Conservation (phyloP, 1,284 basidiomycete genomes). For the Ganoderma boninense region DNA sequence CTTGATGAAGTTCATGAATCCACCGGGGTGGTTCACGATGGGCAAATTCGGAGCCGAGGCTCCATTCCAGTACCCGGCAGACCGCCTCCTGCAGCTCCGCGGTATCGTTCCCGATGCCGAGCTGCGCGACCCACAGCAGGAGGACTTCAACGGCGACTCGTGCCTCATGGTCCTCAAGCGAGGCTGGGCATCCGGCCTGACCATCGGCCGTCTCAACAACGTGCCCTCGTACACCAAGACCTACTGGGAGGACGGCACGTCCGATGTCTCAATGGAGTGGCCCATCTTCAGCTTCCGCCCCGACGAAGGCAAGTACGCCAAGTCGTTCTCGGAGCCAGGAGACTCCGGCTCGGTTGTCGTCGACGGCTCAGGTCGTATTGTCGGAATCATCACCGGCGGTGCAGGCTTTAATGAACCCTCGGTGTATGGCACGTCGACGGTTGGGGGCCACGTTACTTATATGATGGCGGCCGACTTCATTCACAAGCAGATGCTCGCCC, state of each 20-base stretch:
- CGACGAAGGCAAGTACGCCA: background rate
- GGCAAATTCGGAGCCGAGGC: background rate
- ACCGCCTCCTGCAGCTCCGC: background rate
- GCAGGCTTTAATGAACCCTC: constrained; percentile 12
- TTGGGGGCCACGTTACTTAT: background rate
- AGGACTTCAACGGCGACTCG: background rate
- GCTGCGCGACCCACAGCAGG: background rate
- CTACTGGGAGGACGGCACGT: constrained; percentile 22
- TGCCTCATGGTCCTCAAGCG: constrained; percentile 14
- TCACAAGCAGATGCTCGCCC: background rate
- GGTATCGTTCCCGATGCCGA: background rate
- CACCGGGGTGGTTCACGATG: background rate
- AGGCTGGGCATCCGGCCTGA: constrained; percentile 21
- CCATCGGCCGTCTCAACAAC: constrained; percentile 36
- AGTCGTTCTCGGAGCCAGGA: constrained; percentile 35
- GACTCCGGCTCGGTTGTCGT: constrained; percentile 41
- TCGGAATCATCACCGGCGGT: constrained; percentile 40
- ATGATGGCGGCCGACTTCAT: background rate
- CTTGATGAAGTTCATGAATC: background rate
- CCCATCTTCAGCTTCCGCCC: constrained; percentile 33
- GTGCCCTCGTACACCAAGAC: constrained; percentile 33
- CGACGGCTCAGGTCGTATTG: constrained; percentile 31
- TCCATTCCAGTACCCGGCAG: background rate
- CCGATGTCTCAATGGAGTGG: constrained; percentile 34
- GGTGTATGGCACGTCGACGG: background rate